These are phyloP conservation scores for Malus hybrid DNA, from an alignment of 331 rosid species.

Conservation along the genomic window DNA sequence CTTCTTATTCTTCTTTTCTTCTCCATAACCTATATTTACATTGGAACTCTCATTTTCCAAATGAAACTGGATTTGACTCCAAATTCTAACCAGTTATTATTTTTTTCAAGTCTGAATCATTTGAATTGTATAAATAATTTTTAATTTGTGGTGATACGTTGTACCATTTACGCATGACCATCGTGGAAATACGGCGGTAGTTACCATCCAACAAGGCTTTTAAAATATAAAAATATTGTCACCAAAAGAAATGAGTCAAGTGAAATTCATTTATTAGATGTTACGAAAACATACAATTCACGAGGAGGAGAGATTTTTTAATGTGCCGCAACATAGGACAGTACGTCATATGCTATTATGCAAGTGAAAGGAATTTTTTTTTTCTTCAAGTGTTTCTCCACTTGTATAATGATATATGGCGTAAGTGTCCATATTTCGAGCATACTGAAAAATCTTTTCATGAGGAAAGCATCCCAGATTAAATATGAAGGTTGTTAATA, in stretches of 20 bases:
- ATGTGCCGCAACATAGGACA: accelerated
- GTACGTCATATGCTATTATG: too few species aligned
- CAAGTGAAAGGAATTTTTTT: too few species aligned
- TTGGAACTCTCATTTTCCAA: neutral
- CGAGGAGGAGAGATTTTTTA: too few species aligned
- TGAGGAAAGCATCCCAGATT: neutral
- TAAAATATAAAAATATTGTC: neutral
- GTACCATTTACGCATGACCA: neutral
- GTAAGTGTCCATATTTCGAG: too few species aligned
- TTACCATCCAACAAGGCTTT: neutral
- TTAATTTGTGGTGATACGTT: neutral
- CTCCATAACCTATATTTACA: neutral
- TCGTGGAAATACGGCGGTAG: neutral
- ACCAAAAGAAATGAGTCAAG: neutral
- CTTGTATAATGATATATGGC: too few species aligned
- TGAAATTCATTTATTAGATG: too few species aligned
- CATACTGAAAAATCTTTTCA: too few species aligned
- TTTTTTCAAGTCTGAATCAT: too few species aligned
- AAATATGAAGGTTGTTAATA: neutral
- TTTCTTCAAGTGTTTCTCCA: too few species aligned
- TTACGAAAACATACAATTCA: too few species aligned
- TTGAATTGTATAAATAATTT: neutral
- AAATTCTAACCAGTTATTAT: neutral
- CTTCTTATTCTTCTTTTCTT: neutral
- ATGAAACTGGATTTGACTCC: neutral